These are phyloP conservation scores for Ustilago tritici DNA, from an alignment of 1,284 basidiomycete genomes.

Conservation along the genomic window DNA sequence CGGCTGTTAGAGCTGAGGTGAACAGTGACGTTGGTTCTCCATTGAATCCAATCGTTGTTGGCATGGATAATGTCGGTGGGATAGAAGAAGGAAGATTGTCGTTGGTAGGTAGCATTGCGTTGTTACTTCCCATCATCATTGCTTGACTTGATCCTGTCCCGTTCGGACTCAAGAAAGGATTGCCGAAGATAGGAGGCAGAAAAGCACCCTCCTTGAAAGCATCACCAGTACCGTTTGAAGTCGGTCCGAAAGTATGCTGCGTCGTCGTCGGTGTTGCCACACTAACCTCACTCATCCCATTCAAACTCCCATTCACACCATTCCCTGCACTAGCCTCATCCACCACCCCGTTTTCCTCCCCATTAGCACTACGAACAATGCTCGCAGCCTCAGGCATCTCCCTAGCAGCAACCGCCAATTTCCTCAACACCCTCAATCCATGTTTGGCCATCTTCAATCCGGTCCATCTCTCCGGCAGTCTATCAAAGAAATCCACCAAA, in stretches of 20 bases:
- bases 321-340: neutral
- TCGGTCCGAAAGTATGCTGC: neutral
- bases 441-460: conserved; percentile 46
- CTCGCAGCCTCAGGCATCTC: conserved; percentile 40
- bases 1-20: conserved; percentile 3
- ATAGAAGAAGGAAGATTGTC: neutral
- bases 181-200: neutral
- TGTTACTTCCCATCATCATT: neutral
- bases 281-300: neutral
- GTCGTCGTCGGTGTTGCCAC: neutral
- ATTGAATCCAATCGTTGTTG: neutral
- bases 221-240: no score
- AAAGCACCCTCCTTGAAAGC: neutral
- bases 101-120: neutral
- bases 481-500: conserved; percentile 41
- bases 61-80: neutral
- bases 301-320: no score
- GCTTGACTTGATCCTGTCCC: neutral
- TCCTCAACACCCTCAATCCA: conserved; percentile 43
- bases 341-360: neutral
- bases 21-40: conserved; percentile 2
- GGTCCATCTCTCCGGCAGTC: conserved; percentile 43
- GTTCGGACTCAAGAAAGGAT: neutral
- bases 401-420: conserved; percentile 39
- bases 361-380: conserved; percentile 13